Base-by-base conservation (phyloP, 805 yeast genomes). In the Limtongia smithiae region DNA sequence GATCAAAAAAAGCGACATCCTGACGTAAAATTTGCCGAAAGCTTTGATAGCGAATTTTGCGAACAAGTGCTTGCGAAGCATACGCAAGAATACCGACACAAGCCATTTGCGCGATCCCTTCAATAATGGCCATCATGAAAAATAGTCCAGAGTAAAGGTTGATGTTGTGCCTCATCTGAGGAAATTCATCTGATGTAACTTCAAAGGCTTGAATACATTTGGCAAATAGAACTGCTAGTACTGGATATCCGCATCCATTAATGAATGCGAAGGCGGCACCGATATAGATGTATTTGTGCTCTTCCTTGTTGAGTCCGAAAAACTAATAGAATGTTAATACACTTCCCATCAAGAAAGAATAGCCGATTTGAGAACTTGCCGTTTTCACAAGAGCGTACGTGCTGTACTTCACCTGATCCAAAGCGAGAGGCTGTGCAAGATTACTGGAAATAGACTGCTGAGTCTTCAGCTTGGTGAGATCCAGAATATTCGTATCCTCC, bases 81-180 rank as follows among this genome's bases (percentile, higher is more conserved):
- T 39, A 41, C 43, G 60, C 17, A 20, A 71, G 70, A 4, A 68
- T 31, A 15, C 59, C 45, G 15, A 72, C 72, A 12, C 73, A 71
- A 5, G 68, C 59, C 48, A 69, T 71, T 2, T 71, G 68, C 28
- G 71, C 70, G 37, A 71, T 69, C 9, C 68, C 60, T 14, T 67
- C 60, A 28, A 70, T 60, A 22, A 64, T 59, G 46, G 67, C 63
- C 46, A 69, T 66, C 31, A 70, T 70, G 27, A 68, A 68, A 41
- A 65, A 70, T 58, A 68, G 22, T 18, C 57, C 52, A 12, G 71
- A 71, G 41, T 68, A 72, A 41, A 65, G 65, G 44, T 71, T 69
- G 9, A 70, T 54, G n/a, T 65, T 59, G 0, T 30, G 58, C 59
- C 71, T 62, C 71, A 70, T 67, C 15, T 62, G 45, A 12, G 41